Evolutionary conservation across 768 basidiomycete genomes (phyloP).

Genomic region (Sarcodon aspratus): DNA sequence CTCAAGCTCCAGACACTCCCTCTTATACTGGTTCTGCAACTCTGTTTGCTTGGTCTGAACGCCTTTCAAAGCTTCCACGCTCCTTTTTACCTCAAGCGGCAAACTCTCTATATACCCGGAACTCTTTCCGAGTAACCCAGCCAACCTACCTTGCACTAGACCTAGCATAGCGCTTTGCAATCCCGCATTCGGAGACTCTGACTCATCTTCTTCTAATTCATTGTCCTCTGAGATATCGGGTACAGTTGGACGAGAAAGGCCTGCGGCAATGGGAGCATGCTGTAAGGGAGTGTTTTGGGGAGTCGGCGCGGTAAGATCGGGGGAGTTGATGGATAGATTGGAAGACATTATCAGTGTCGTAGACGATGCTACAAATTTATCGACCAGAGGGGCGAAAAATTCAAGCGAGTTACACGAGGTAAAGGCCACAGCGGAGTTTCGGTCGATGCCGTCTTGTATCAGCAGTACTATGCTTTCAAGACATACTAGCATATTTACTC

Average conservation of each 20-base stretch:
- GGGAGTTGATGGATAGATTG: slow-evolving; percentile 47
- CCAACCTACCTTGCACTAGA: slow-evolving; percentile 83
- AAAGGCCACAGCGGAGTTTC: slow-evolving; percentile 23
- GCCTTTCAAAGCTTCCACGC: slow-evolving; percentile 87
- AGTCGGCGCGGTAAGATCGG: slow-evolving; percentile 75
- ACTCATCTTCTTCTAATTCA: slow-evolving; percentile 55
- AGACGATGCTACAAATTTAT: not conserved
- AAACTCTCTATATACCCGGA: slow-evolving; percentile 92
- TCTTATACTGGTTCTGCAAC: slow-evolving; percentile 88
- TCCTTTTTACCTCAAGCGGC: slow-evolving; percentile 69
- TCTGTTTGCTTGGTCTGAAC: slow-evolving; percentile 87
- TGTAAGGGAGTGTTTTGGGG: slow-evolving; percentile 88
- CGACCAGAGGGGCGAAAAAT: slow-evolving; percentile 14
- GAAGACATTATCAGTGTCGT: slow-evolving; percentile 43
- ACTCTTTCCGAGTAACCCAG: slow-evolving; percentile 77
- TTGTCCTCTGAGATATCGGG: slow-evolving; percentile 82
- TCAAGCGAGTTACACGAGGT: slow-evolving; percentile 6
- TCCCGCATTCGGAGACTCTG: slow-evolving; percentile 24
- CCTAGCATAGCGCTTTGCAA: slow-evolving; percentile 63
- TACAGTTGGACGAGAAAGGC: slow-evolving; percentile 79
- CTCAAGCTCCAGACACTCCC: slow-evolving; percentile 90
- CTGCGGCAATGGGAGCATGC: slow-evolving; percentile 68
- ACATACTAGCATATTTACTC: too few species aligned
- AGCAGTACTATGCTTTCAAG: too few species aligned
- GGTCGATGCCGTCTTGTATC: slow-evolving; percentile 14